Conservation (phyloP, 2,329 filamentous ascomycete species). For the Ophiostoma montium region DNA sequence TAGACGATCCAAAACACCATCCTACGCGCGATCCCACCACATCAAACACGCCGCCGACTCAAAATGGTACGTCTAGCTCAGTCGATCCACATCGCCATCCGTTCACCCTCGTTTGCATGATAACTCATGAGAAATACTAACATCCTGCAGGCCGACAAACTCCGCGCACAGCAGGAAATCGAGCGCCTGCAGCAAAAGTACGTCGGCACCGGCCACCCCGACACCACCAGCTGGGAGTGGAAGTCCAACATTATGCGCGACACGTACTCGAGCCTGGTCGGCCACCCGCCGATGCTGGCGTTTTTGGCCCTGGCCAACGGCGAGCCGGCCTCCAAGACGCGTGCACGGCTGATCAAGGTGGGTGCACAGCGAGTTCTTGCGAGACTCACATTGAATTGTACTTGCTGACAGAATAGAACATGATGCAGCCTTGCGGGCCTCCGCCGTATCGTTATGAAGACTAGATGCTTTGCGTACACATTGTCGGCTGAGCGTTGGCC, state of each 20-base stretch:
- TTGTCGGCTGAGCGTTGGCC: too few relatives aligned
- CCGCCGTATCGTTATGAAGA: constrained; percentile 35
- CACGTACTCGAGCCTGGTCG: constrained; percentile 76
- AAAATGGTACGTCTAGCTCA: too few relatives aligned
- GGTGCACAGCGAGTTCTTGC: too few relatives aligned
- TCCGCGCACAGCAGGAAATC: constrained; percentile 93
- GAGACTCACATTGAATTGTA: too few relatives aligned
- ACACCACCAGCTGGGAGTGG: constrained; percentile 97
- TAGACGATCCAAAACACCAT: too few relatives aligned
- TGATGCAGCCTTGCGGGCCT: constrained; percentile 48
- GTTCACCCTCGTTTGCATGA: too few relatives aligned
- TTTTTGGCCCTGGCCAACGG: constrained; percentile 88
- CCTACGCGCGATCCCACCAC: too few relatives aligned
- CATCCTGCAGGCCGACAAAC: constrained; percentile 74
- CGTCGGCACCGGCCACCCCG: constrained; percentile 87
- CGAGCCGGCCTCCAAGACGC: constrained; percentile 65
- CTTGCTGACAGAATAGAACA: constrained; percentile 34
- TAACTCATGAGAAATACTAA: too few relatives aligned
- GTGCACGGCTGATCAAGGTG: constrained; percentile 66
- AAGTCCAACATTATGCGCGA: constrained; percentile 90
- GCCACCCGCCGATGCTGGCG: constrained; percentile 73
- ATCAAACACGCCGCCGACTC: too few relatives aligned
- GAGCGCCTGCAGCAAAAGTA: constrained; percentile 93
- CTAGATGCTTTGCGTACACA: neutral
- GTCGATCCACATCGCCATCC: too few relatives aligned